A percentile compares a stretch with the other conserved stretches of the same genome.
These are phyloP conservation scores for Termitomyces heimii DNA, from an alignment of 768 basidiomycete species.

Conservation along the genomic window DNA sequence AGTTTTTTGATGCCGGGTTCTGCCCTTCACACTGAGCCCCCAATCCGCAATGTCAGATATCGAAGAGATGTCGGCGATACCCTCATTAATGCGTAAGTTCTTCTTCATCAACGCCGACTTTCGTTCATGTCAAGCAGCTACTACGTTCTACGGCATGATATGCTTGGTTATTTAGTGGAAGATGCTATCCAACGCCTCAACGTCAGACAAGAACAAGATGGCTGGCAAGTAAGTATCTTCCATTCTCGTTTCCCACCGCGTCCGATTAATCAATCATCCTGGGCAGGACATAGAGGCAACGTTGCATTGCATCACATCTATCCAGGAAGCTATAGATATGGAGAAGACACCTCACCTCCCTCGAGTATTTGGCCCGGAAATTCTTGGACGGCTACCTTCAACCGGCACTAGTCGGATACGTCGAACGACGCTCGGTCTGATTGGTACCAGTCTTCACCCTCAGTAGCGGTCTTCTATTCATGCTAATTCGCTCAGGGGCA, in stretches of 20 bases:
- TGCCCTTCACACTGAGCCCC: background rate
- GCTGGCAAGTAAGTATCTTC: constrained; percentile 64
- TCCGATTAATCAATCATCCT: background rate
- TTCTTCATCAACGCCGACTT: background rate
- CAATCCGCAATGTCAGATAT: constrained; percentile 42
- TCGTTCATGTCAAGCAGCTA: constrained; percentile 40
- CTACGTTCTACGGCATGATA: constrained; percentile 81
- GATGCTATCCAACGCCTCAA: constrained; percentile 54
- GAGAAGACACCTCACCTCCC: constrained; percentile 47
- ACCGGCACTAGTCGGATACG: constrained; percentile 61
- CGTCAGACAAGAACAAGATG: constrained; percentile 32
- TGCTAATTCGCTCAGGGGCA: constrained; percentile 36
- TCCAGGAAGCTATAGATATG: constrained; percentile 78
- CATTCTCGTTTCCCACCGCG: background rate
- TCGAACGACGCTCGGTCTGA: constrained; percentile 65
- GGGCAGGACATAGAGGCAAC: constrained; percentile 79
- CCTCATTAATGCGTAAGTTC: constrained; percentile 75
- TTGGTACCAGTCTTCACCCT: constrained; percentile 44
- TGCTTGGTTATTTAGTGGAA: constrained; percentile 66
- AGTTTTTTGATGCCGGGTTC: constrained; percentile 18
- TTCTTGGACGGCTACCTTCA: constrained; percentile 65
- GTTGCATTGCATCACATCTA: constrained; percentile 77
- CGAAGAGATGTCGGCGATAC: constrained; percentile 85
- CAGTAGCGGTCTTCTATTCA: background rate
- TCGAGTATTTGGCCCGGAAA: constrained; percentile 64